Conservation (phyloP, 257 asterid species). For the Jaltomata sinuosa region DNA sequence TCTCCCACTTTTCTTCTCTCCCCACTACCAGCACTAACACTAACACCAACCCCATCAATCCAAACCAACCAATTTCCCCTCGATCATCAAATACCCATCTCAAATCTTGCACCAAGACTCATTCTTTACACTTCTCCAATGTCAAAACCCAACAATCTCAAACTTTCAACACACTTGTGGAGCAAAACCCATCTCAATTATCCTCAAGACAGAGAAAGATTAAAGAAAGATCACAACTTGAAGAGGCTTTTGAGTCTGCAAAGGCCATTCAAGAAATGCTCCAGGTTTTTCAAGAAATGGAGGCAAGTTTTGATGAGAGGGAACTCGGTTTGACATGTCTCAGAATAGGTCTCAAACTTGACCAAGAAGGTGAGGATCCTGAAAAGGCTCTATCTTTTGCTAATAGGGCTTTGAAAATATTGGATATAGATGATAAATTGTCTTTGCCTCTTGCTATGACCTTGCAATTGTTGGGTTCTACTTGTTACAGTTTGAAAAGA, state of each 20-base stretch:
- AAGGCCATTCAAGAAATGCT: conserved; percentile 71
- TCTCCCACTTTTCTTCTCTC: conserved; percentile 3
- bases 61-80: conserved; percentile 9
- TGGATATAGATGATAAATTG: conserved; percentile 44
- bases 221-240: conserved; percentile 50
- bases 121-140: conserved; percentile 22
- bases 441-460: conserved; percentile 82
- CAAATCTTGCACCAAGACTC: conserved; percentile 22
- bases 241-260: conserved; percentile 86
- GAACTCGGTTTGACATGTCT: conserved; percentile 75
- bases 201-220: conserved; percentile 69
- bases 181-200: conserved; percentile 26
- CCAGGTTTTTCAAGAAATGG: conserved; percentile 58
- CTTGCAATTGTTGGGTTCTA: conserved; percentile 80
- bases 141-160: conserved; percentile 14
- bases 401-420: conserved; percentile 49
- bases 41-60: not conserved
- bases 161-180: conserved; percentile 34
- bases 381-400: conserved; percentile 62
- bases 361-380: conserved; percentile 69
- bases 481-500: conserved; percentile 45
- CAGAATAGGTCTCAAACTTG: conserved; percentile 78
- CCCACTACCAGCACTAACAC: not conserved
- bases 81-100: conserved; percentile 22
- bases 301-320: conserved; percentile 48